phyloP scores from a whole-genome alignment of 163 green algal genomes.

The Scenedesmus sp. region DNA sequence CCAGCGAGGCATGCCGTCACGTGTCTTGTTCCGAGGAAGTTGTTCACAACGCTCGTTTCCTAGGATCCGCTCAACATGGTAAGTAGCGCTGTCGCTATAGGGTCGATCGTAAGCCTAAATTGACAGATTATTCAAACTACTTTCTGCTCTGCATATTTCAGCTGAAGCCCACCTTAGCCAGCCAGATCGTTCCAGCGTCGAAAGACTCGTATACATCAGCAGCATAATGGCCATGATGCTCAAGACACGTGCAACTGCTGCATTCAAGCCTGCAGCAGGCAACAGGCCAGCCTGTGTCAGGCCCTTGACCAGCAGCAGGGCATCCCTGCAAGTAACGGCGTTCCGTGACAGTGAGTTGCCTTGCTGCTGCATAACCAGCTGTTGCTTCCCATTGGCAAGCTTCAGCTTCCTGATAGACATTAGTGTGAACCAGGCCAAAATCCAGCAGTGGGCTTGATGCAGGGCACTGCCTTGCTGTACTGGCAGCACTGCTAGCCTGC shows the following conservation, averaged over 20 bases:
- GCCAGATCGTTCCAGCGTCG: neutral
- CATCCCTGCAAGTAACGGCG: neutral
- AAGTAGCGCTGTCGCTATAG: neutral
- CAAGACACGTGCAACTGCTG: neutral
- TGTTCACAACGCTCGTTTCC: constrained; percentile 2
- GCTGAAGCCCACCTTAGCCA: neutral
- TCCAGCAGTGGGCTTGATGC: neutral
- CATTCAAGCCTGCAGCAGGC: neutral
- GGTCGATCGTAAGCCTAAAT: neutral
- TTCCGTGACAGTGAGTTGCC: neutral
- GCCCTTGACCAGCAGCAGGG: neutral
- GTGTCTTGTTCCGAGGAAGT: neutral
- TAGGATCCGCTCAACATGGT: neutral
- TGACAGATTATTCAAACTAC: neutral
- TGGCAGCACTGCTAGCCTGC: too few relatives aligned
- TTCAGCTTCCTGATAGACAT: neutral
- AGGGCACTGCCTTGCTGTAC: too few relatives aligned
- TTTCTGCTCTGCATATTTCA: neutral
- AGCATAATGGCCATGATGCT: neutral
- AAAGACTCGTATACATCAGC: neutral
- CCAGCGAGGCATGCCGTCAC: neutral
- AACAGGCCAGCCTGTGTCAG: neutral
- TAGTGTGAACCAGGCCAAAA: neutral
- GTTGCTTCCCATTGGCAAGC: neutral
- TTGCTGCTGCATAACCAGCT: neutral